Evolutionary conservation across 495 filamentous ascomycete species (phyloP).

Genomic region (Annulohypoxylon moriforme): DNA sequence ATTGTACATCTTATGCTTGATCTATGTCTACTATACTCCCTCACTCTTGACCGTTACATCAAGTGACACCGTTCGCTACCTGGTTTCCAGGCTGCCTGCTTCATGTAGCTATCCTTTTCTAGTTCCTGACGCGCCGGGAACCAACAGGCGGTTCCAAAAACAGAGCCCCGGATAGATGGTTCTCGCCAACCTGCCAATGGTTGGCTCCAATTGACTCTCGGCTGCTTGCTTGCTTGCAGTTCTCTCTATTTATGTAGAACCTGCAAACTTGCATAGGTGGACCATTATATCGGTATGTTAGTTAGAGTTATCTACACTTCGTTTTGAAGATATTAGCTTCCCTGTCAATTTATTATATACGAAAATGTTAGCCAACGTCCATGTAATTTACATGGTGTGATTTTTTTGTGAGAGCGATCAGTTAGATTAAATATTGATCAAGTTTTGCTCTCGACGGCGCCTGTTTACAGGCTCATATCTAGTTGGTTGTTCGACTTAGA

Average conservation of each 20-base stretch:
- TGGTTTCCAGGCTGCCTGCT: constrained; percentile 9
- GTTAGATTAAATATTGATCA: constrained; percentile 8
- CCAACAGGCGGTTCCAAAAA: constrained; percentile 7
- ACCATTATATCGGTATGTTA: constrained; percentile 32
- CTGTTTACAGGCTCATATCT: background rate
- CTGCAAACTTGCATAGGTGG: constrained; percentile 24
- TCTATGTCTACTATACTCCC: constrained; percentile 22
- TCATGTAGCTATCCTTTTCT: constrained; percentile 12
- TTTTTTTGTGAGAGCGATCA: background rate
- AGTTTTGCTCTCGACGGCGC: constrained; percentile 11
- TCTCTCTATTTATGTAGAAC: constrained; percentile 3
- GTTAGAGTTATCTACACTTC: background rate
- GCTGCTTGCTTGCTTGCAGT: constrained; percentile 25
- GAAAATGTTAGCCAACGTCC: background rate
- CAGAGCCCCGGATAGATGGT: constrained; percentile 3
- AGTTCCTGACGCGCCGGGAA: constrained; percentile 20
- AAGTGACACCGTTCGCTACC: constrained; percentile 18
- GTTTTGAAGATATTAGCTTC: background rate
- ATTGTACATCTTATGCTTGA: constrained; percentile 26
- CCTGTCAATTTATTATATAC: background rate
- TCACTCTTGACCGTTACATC: constrained; percentile 17
- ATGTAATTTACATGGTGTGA: constrained; percentile 3
- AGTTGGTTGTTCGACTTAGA: background rate
- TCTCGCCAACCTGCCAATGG: constrained; percentile 9
- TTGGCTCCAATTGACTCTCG: constrained; percentile 15